Conservation (phyloP, 1,284 basidiomycete genomes). For the Apiotrichum sp. region DNA sequence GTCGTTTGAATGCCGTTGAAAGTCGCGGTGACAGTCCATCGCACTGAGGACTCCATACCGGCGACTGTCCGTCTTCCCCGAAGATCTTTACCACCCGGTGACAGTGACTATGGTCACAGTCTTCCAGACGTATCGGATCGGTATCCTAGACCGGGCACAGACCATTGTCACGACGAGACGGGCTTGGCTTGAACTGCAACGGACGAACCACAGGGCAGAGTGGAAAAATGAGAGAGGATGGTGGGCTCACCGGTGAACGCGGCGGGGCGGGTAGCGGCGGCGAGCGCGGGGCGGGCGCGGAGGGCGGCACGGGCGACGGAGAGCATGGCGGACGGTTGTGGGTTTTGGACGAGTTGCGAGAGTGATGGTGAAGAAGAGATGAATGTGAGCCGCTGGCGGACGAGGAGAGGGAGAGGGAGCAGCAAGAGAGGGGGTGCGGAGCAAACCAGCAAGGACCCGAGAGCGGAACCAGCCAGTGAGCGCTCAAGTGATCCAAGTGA, state of each 20-base stretch:
- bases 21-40: too few species aligned
- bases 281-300: conserved; percentile 28
- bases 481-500: too few species aligned
- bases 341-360: background rate
- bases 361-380: conserved; percentile 1
- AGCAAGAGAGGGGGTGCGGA: conserved; percentile 6
- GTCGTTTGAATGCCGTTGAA: too few species aligned
- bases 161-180: too few species aligned
- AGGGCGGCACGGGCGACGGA: conserved; percentile 32
- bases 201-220: too few species aligned
- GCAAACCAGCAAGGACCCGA: conserved; percentile 1
- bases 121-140: too few species aligned
- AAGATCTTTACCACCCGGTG: too few species aligned
- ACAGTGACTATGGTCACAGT: too few species aligned
- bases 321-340: conserved; percentile 21
- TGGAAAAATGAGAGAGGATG: background rate
- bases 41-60: too few species aligned
- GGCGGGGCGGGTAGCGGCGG: conserved; percentile 26
- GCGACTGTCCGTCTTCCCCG: too few species aligned
- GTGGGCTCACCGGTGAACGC: conserved; percentile 31
- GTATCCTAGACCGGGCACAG: too few species aligned
- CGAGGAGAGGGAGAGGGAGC: conserved; percentile 8
- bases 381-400: background rate
- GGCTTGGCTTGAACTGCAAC: too few species aligned
- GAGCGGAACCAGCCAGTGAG: background rate